Conservation (phyloP, 805 yeast species). For the Sugiyamaella lignohabitans region DNA sequence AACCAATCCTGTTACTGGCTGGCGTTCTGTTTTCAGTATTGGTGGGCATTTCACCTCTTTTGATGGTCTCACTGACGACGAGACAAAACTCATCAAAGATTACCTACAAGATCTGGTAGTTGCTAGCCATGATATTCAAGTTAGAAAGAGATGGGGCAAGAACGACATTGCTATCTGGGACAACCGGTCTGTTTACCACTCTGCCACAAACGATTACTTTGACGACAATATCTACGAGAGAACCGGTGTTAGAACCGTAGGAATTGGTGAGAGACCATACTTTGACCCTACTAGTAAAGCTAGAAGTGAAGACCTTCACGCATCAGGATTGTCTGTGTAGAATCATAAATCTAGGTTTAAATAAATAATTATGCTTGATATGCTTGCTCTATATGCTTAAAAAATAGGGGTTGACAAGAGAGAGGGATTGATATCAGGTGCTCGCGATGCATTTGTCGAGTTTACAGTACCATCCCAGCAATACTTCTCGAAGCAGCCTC, state of each 20-base stretch:
- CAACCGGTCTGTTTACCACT: slow-evolving; percentile 58
- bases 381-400: too few relatives aligned
- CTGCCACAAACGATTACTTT: slow-evolving; percentile 52
- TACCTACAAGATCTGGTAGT: slow-evolving; percentile 46
- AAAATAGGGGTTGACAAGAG: neutral
- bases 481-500: slow-evolving; percentile 61
- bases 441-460: neutral
- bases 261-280: slow-evolving; percentile 30
- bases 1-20: slow-evolving; percentile 62
- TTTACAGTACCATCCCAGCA: slow-evolving; percentile 62
- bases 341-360: neutral
- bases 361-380: too few relatives aligned
- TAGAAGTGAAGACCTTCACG: neutral
- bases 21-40: slow-evolving; percentile 52
- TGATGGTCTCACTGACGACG: slow-evolving; percentile 46
- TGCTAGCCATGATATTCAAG: slow-evolving; percentile 31
- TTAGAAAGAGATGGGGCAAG: slow-evolving; percentile 50
- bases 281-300: slow-evolving; percentile 16
- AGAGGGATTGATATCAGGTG: neutral
- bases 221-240: slow-evolving; percentile 11
- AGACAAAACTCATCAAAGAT: slow-evolving; percentile 42
- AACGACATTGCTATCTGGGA: slow-evolving; percentile 73
- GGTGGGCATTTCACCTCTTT: slow-evolving; percentile 46
- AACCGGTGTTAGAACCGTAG: slow-evolving; percentile 26
- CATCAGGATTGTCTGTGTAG: neutral